Base-by-base conservation (phyloP, 176 grass and related monocot genomes). In the Otatea glauca region DNA sequence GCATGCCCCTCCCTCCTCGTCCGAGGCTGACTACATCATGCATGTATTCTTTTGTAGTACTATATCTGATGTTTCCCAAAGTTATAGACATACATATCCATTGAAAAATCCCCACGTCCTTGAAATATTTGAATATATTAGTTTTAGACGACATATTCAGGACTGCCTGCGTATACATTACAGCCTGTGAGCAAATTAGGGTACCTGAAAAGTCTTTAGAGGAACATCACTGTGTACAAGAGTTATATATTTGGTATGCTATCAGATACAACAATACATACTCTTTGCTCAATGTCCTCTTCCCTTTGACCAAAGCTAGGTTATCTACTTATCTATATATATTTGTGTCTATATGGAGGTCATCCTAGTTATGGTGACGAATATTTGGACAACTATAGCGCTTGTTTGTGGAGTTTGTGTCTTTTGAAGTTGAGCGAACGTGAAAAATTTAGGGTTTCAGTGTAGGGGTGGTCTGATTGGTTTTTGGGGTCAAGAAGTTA, bases 181-280 rank as follows among this genome's bases (percentile, higher is more conserved):
- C 29, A 29, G 11, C 67, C 43, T 38, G 38, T 21, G 67, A 23
- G 18, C 39, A n/a, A n/a, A n/a, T n/a, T n/a, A 70, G 47, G 41
- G 68, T 47, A 71, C 68, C 68, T 25, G 39, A 71, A 47, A 47
- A 47, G 9, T 42, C 21, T 24, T 70, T 44, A 70, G n/a, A 72
- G 43, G 69, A 48, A 72, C 6, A 48, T 72, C 43, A 69, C 2
- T 1, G 43, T 72, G 69, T 16, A 70, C 43, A 27, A 48, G 13
- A 48, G 12, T 4, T 14, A 14, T 47, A 70, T 13, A 23, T n/a
- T 68, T 21, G 12, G 11, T 25, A 47, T 24, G 41, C 34, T 1
- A 34, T 34, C 34, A 34, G 2, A 34, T 1, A 34, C 34, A 34
- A 34, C 34, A 34, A 4, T 56, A 53, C 14, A 8, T 14, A 14